Base-by-base conservation (phyloP, 106 monocot genomes). In the Allium sativum region DNA sequence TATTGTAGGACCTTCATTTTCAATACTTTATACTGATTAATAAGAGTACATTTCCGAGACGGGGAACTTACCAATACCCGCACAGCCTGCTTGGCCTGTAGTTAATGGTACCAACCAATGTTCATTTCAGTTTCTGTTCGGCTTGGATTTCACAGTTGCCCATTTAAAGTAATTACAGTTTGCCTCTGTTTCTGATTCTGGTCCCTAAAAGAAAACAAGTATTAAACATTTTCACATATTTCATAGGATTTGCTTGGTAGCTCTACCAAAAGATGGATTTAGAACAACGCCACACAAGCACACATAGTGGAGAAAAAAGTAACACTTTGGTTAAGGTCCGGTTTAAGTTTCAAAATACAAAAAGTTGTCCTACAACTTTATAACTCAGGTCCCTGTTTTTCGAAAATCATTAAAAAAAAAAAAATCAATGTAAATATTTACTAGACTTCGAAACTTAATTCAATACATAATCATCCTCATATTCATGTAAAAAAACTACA, bases 171-270 rank as follows among this genome's bases (percentile, higher is more conserved):
- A 67, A 55, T 61, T 53, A 69, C 83, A 88, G 72, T 79, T 83
- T 67, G 87, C 82, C 74, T 87, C 82, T 60, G 77, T 72, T 77
- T 87, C 80, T 21, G 82, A 77, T 53, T 71, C 72, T 58, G 82
- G 87, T 65, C 87, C 87, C 87, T 83, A 55, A 44, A 57, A 65
- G 31, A 60, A 68, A 12, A 31, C 12, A 70, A 54, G 20, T 40
- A 52, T 46, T 20, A 52, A 19, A 45, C 17, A 31, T 53, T 40
- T 55, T 12, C 0, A 40, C n/a, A 18, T 31, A 31, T 31, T 31
- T 31, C 31, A 31, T 31, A 31, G 31, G 31, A 31, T 31, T 31
- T 31, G 31, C 31, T 31, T 31, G 31, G 31, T 31, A 31, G 31
- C 31, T 31, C 31, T 31, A 31, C 31, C 31, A 31, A 31, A 5